Percentiles rank a stretch among this genome's conserved stretches.
Evolutionary conservation across 2,329 filamentous ascomycete species (phyloP).

Genomic region (Hyphodiscus sp.): DNA sequence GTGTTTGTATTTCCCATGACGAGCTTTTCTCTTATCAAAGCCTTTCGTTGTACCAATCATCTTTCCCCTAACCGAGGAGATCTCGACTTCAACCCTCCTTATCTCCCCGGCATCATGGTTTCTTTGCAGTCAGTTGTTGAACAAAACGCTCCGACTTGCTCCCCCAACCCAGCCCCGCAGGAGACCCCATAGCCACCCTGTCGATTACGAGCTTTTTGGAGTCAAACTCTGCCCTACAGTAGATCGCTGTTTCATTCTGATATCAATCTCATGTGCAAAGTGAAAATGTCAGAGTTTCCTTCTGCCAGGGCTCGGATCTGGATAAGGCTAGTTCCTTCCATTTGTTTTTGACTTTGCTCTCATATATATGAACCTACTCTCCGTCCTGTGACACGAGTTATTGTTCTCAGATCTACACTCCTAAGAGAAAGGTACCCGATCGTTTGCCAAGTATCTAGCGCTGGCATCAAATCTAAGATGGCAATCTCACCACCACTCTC

Average conservation of each 20-base stretch:
- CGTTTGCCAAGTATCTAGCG: neutral
- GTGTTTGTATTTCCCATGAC: neutral
- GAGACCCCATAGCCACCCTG: neutral
- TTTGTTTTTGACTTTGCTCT: neutral
- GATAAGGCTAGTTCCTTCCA: neutral
- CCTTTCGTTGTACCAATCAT: neutral
- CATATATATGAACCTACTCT: neutral
- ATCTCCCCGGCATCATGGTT: neutral
- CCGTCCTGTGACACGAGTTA: neutral
- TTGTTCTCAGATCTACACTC: neutral
- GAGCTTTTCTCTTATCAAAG: neutral
- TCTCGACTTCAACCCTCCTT: neutral
- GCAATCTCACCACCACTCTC: conserved; percentile 27
- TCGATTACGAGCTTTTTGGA: neutral
- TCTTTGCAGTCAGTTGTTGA: neutral
- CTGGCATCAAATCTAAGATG: conserved; percentile 18
- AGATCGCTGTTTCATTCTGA: neutral
- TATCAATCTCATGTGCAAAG: neutral
- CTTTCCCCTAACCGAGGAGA: neutral
- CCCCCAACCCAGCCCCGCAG: neutral
- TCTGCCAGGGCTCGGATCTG: neutral
- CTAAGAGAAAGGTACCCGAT: neutral
- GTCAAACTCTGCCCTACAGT: neutral
- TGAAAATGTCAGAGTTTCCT: neutral
- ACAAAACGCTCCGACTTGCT: neutral